These are phyloP conservation scores for Saccharomycopsis guyanensis DNA, from an alignment of 805 yeast genomes.

Conservation along the genomic window DNA sequence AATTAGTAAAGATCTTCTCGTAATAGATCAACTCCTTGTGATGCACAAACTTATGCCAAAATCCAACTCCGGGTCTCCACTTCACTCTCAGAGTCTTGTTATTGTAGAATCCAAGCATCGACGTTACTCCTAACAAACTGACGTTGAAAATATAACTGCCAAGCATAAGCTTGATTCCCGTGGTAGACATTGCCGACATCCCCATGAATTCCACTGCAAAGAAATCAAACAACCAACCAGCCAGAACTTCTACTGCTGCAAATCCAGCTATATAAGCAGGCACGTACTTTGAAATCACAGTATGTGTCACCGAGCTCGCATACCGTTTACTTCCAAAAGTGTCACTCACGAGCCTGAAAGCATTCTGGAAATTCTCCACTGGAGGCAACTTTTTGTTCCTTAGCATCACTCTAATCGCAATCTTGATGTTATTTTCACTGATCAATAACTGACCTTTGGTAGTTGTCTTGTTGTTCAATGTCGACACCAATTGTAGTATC, in stretches of 20 bases:
- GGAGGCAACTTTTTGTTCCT: constrained; percentile 11
- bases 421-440: constrained; percentile 14
- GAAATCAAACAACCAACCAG: constrained; percentile 2
- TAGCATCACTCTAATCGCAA: constrained; percentile 18
- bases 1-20: constrained; percentile 32
- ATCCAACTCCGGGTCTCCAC: constrained; percentile 32
- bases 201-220: constrained; percentile 13
- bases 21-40: constrained; percentile 29
- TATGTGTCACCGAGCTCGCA: constrained; percentile 7
- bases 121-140: constrained; percentile 16
- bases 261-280: constrained; percentile 16
- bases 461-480: not conserved
- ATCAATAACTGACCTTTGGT: constrained; percentile 3
- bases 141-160: constrained; percentile 21
- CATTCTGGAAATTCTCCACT: constrained; percentile 17
- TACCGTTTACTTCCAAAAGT: constrained; percentile 17
- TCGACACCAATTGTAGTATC: constrained; percentile 5
- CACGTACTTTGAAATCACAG: constrained; percentile 9
- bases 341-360: constrained; percentile 10
- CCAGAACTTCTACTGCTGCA: constrained; percentile 8
- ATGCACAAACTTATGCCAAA: constrained; percentile 27
- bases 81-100: constrained; percentile 18
- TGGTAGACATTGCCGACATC: constrained; percentile 7
- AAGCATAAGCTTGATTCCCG: constrained; percentile 18
- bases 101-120: constrained; percentile 15